Conservation (phyloP, 75 land plant genomes). For the Selaginella moellendorffii region DNA sequence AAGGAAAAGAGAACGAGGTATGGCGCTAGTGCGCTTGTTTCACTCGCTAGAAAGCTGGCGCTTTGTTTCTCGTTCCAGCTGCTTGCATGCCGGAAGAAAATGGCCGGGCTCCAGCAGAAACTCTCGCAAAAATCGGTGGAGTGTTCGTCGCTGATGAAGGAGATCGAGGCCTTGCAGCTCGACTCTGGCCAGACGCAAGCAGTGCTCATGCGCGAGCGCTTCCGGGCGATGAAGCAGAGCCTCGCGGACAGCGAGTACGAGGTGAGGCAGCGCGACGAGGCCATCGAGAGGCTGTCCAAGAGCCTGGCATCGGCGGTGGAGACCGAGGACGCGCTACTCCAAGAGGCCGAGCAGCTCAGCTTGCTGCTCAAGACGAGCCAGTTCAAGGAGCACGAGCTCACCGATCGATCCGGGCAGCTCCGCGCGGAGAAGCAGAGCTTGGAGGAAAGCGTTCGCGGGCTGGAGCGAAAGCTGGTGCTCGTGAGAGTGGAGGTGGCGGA, state of each 20-base stretch:
- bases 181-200: not conserved
- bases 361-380: conserved; percentile 12
- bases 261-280: not conserved
- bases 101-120: not conserved
- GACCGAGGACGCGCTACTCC: not conserved
- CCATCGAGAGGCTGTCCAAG: not conserved
- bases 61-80: not conserved
- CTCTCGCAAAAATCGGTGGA: not conserved
- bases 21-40: too few species aligned
- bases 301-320: not conserved
- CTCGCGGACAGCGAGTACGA: not conserved
- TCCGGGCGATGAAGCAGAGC: not conserved
- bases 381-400: conserved; percentile 14
- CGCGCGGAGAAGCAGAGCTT: conserved; percentile 3
- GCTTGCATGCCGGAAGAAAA: not conserved
- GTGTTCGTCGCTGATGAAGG: not conserved
- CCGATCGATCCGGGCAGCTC: conserved; percentile 10
- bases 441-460: conserved; percentile 7
- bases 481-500: conserved; percentile 10
- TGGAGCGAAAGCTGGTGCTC: conserved; percentile 10
- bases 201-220: not conserved
- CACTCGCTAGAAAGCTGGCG: not conserved
- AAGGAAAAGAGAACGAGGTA: not conserved
- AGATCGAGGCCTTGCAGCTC: not conserved
- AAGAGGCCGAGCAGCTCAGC: conserved; percentile 18